Evolutionary conservation across 176 grass and related monocot species (phyloP).

Genomic region (Avena insularis): DNA sequence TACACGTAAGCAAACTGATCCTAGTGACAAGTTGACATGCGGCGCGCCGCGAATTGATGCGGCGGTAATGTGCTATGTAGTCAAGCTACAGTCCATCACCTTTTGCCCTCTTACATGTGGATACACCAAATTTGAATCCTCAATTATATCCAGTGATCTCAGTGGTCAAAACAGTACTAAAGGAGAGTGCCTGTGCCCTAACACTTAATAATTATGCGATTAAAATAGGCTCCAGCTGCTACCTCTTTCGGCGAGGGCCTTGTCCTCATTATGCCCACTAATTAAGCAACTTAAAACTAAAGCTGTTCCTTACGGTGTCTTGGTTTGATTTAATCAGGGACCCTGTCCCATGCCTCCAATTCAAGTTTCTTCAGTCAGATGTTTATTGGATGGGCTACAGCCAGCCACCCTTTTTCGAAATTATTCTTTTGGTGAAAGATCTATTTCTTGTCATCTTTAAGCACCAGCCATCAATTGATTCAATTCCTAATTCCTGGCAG

Average conservation of each 20-base stretch:
- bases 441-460: conserved; percentile 57
- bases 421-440: conserved; percentile 27
- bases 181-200: conserved; percentile 22
- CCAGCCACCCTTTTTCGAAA: conserved; percentile 16
- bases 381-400: conserved; percentile 2
- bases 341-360: conserved; percentile 24
- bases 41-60: conserved; percentile 54
- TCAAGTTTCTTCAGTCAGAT: conserved; percentile 45
- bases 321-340: conserved; percentile 49
- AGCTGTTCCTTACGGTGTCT: conserved; percentile 38
- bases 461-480: conserved; percentile 24
- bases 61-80: conserved; percentile 15
- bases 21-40: conserved; percentile 36
- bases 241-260: conserved; percentile 44
- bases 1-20: conserved; percentile 35
- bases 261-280: conserved; percentile 58
- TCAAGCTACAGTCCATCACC: conserved; percentile 12
- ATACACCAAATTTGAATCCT: conserved; percentile 14
- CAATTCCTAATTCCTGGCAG: conserved; percentile 38
- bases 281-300: conserved; percentile 44
- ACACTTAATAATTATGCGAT: conserved; percentile 27
- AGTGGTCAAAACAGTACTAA: conserved; percentile 24
- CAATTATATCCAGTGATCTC: conserved; percentile 23
- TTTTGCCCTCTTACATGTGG: conserved; percentile 28
- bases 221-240: conserved; percentile 35